A percentile compares a stretch with the other conserved stretches of the same genome.
Evolutionary conservation across 495 filamentous ascomycete species (phyloP).

Genomic region (Hypoxylon fuscum): DNA sequence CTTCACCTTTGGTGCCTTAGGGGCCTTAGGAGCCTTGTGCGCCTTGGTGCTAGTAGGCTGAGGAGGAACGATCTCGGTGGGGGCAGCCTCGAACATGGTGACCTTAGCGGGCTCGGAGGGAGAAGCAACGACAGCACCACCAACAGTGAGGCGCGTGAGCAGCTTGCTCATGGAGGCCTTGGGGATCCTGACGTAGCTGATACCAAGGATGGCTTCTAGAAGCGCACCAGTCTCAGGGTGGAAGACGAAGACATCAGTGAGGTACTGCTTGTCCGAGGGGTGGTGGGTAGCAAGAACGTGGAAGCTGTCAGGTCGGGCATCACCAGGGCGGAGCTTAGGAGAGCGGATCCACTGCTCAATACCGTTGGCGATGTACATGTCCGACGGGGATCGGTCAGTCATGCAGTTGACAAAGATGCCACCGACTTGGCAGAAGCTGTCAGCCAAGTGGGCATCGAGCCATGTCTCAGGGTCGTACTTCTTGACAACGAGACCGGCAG

Average conservation of each 20-base stretch:
- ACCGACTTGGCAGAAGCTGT: conserved; percentile 59
- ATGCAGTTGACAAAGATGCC: conserved; percentile 64
- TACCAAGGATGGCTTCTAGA: conserved; percentile 59
- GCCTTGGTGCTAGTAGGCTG: not conserved
- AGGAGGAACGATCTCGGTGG: conserved; percentile 33
- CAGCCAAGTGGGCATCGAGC: conserved; percentile 37
- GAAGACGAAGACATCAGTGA: conserved; percentile 64
- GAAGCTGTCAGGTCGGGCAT: conserved; percentile 49
- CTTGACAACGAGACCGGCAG: conserved; percentile 56
- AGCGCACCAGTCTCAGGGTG: conserved; percentile 52
- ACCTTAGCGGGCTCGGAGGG: conserved; percentile 28
- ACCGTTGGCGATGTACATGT: conserved; percentile 61
- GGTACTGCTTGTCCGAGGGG: conserved; percentile 46
- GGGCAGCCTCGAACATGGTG: conserved; percentile 19
- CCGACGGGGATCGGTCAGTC: conserved; percentile 49
- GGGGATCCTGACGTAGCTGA: conserved; percentile 56
- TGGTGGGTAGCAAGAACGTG: conserved; percentile 57
- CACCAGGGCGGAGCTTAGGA: conserved; percentile 42
- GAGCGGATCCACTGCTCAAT: conserved; percentile 60
- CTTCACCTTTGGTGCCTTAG: conserved; percentile 24
- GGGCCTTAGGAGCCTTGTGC: conserved; percentile 1
- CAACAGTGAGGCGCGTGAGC: conserved; percentile 33
- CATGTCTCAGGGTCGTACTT: conserved; percentile 45
- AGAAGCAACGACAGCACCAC: conserved; percentile 9
- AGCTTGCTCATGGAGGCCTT: conserved; percentile 55